A percentile compares a stretch with the other conserved stretches of the same genome.
Conservation (phyloP, 2,329 filamentous ascomycete species). For the Plectosphaerella cucumerina region DNA sequence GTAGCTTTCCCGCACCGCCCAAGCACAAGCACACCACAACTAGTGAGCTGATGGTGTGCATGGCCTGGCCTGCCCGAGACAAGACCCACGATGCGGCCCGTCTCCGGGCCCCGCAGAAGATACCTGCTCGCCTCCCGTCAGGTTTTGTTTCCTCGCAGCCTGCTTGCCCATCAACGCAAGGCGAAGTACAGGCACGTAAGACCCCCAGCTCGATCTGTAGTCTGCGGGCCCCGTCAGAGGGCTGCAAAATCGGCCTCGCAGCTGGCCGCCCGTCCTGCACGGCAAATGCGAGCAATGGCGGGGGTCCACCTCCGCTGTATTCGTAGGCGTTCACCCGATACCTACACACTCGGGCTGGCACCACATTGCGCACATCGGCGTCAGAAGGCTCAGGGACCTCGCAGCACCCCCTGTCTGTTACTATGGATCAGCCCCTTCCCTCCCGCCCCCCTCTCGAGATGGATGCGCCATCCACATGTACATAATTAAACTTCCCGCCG, state of each 20-base stretch:
- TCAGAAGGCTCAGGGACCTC: slow-evolving; percentile 2
- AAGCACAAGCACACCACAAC: no score
- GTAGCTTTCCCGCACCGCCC: no score
- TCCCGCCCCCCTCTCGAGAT: neutral
- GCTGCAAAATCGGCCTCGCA: neutral
- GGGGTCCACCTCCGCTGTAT: neutral
- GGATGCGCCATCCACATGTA: neutral
- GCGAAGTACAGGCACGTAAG: neutral
- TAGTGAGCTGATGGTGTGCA: no score
- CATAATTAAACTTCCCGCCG: neutral
- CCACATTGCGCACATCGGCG: neutral
- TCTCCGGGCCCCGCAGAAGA: neutral
- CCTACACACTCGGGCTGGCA: slow-evolving; percentile 3
- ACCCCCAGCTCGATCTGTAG: neutral
- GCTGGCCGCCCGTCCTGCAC: neutral
- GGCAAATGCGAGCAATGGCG: neutral
- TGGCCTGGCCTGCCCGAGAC: no score
- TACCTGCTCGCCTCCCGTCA: neutral
- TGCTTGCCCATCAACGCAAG: no score
- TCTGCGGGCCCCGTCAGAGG: neutral
- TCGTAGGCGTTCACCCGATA: slow-evolving; percentile 1
- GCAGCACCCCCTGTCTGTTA: slow-evolving; percentile 1
- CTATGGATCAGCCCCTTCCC: neutral
- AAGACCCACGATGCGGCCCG: neutral
- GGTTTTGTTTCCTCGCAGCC: no score